Base-by-base conservation (phyloP, 352 stramenopile species). In the Globisporangium carolinianum region DNA sequence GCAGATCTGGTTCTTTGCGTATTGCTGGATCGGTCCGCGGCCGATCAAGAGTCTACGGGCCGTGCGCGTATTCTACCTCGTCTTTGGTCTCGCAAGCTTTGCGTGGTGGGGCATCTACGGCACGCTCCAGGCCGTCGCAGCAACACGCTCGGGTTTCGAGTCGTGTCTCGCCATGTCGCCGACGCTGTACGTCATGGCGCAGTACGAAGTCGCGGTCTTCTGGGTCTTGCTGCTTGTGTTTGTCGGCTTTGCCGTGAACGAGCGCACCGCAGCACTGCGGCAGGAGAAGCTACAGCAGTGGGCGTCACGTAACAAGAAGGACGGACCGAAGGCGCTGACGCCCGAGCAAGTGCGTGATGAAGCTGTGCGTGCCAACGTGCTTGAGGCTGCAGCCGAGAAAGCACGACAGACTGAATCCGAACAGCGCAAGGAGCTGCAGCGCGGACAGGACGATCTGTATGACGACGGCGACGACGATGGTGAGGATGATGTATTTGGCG, bases 101-200 rank as follows among this genome's bases (percentile, higher is more conserved):
- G 61, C 62, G n/a, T 89, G 79, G 79, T 89, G 76, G 76, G 79
- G 76, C 0, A 56, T 81, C 53, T 89, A 83, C 59, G 79, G 79
- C 37, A 87, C 79, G 35, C 57, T 83, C 7, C 69, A 89, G 55
- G 74, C 76, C 6, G 73, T 60, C 35, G 79, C 65, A 0, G 79
- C 79, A 35, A 89, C 79, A 3, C 80, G 62, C 39, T 80, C 71
- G 2, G 79, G 79, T 18, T 86, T 87, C 50, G 60, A 89, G 62
- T 87, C 79, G 8, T 89, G 79, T 56, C 60, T 89, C n/a, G 68
- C 73, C 24, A 84, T 70, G 51, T 86, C 79, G 3, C 76, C 79
- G n/a, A 70, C 75, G 45, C 66, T 89, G 3, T 89, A 84, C 53
- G 62, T 87, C 54, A 73, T 89, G 62, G 73, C 77, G 17, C 79